These are phyloP conservation scores for Hygrophorus pudorinus DNA, from an alignment of 768 basidiomycete genomes.

Conservation along the genomic window DNA sequence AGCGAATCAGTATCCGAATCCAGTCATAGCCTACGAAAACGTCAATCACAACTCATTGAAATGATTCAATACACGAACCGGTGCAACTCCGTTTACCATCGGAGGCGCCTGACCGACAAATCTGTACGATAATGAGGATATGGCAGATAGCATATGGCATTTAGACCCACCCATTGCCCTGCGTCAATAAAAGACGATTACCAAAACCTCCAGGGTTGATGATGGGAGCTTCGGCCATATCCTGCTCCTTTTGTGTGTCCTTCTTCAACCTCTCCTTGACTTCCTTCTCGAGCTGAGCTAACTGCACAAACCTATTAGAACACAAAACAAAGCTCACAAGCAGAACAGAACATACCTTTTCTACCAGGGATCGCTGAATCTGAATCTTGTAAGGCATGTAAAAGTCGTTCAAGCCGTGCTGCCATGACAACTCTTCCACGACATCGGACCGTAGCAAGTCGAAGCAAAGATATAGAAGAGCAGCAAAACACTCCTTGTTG, in stretches of 20 bases:
- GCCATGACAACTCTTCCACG: slow-evolving; percentile 94
- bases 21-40: slow-evolving; percentile 46
- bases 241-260: slow-evolving; percentile 81
- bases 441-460: slow-evolving; percentile 90
- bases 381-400: slow-evolving; percentile 96
- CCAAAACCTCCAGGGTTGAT: slow-evolving; percentile 76
- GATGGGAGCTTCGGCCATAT: slow-evolving; percentile 77
- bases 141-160: slow-evolving; percentile 2
- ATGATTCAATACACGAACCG: slow-evolving; percentile 22
- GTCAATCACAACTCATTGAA: slow-evolving; percentile 2
- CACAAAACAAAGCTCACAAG: not conserved
- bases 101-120: slow-evolving; percentile 57
- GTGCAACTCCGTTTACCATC: slow-evolving; percentile 26
- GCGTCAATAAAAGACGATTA: slow-evolving; percentile 55
- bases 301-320: slow-evolving; percentile 28
- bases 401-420: slow-evolving; percentile 92
- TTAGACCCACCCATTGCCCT: slow-evolving; percentile 42
- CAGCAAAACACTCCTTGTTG: slow-evolving; percentile 96
- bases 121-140: slow-evolving; percentile 23
- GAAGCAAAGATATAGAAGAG: slow-evolving; percentile 84
- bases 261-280: slow-evolving; percentile 82
- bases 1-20: slow-evolving; percentile 28
- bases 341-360: slow-evolving; percentile 41
- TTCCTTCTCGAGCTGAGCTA: slow-evolving; percentile 78
- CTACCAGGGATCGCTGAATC: slow-evolving; percentile 67